Base-by-base conservation (phyloP, 495 filamentous ascomycete species). In the Neurospora sp. region DNA sequence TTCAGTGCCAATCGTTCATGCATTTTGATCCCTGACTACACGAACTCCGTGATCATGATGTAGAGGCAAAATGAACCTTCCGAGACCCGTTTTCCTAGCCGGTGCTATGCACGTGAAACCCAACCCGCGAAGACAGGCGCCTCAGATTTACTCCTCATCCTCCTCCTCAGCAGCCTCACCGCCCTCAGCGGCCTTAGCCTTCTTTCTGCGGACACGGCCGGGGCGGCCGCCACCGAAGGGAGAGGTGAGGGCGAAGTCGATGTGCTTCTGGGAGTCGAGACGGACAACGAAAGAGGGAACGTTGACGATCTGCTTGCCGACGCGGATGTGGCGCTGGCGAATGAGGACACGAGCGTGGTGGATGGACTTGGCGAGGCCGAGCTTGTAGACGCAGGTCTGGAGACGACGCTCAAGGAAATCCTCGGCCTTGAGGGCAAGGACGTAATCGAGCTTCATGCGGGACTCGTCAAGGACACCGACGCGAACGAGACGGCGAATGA, bases 381-480 rank as follows among this genome's bases (percentile, higher is more conserved):
- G 96, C 90, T 98, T 98, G 91, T 97, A 98, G 83, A 99, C 96
- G 81, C 96, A 97, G 78, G 96, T 99, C 90, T 99, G 88, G 77
- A 99, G 94, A 87, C 96, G 93, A 80, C 96, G 94, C 91, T 99
- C 96, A 86, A 99, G 89, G 91, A 99, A 99, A 84, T 99, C 96
- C 85, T 99, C 96, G 80, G 92, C 90, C 87, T 94, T 94, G 75
- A 99, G 91, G 84, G 96, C 96, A 80, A 99, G 89, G 81, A 99
- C 96, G 92, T 99, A 99, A 96, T 99, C 96, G 88, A 99, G 94
- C 92, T 97, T 99, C 96, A 98, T 99, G 90, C 96, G 96, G 84
- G 93, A 92, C 89, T 99, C 96, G 83, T 99, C 96, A 83, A 99
- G 92, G 81, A 99, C 96, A 93, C 96, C 96, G 82, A 98, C 94